Base-by-base conservation (phyloP, 345 rosid genomes). In the Ceriops decandra region DNA sequence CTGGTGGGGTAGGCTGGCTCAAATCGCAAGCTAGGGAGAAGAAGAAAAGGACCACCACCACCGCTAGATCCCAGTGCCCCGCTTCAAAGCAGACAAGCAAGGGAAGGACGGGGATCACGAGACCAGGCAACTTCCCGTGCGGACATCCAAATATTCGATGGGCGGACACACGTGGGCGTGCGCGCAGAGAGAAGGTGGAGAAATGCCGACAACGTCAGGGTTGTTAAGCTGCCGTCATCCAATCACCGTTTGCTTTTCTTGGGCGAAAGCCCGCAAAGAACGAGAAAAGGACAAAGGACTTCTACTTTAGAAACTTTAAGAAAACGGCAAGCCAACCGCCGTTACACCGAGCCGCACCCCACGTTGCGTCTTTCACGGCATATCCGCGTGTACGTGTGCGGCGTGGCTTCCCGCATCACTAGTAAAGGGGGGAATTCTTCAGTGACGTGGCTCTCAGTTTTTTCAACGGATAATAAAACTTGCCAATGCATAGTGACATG, bases 291-390 rank as follows among this genome's bases (percentile, higher is more conserved):
- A 42, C 49, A 13, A 13, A 13, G 3, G 49, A 13, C 15, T 42
- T 13, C 2, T 2, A 38, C 15, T 42, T 3, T 0, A 42, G 15
- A 42, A 42, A 38, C 13, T 2, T 0, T 9, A 38, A 38, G 2
- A 22, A 54, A 56, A 24, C 72, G 54, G 63, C 67, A 71, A 28
- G 60, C 73, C 59, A 0, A 64, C 72, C 68, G 80, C 83, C 83
- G 86, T 80, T 82, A 69, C 32, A 35, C 4, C 19, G 21, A 71
- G 76, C 83, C 80, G 69, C 49, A 42, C 63, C 68, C 26, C 38
- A 28, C 59, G 28, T 56, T 11, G 30, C 13, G 31, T 0, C 31
- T 10, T 56, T n/a, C 1, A 3, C 28, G 26, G 59, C 15, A 42
- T 42, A 13, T 42, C 30, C 59, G 59, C 59, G 59, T 56, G 17